Percentiles rank a stretch among this genome's conserved stretches.
These are phyloP conservation scores for Phytopythium sindhum DNA, from an alignment of 352 stramenopile genomes.

Conservation along the genomic window DNA sequence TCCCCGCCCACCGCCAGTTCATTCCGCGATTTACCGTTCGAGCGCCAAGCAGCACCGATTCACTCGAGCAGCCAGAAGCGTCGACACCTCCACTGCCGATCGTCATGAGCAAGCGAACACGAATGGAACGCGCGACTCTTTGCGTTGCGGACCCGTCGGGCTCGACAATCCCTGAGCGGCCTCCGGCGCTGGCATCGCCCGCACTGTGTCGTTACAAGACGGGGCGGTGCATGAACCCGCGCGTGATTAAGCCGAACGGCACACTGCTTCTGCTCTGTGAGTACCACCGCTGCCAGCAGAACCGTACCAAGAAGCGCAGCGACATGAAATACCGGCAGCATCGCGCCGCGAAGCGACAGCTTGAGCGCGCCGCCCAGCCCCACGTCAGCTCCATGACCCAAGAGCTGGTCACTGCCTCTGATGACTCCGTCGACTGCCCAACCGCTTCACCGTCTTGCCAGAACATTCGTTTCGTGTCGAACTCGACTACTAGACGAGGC, in stretches of 20 bases:
- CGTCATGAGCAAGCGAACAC: constrained; percentile 6
- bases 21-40: background rate
- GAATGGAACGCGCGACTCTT: background rate
- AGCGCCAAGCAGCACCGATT: constrained; percentile 2
- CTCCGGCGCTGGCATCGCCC: background rate
- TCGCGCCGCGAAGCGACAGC: constrained; percentile 54
- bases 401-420: background rate
- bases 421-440: background rate
- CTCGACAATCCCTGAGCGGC: background rate
- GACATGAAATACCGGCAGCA: constrained; percentile 78
- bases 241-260: constrained; percentile 75
- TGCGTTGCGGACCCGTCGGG: background rate
- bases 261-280: constrained; percentile 74
- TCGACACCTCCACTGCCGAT: background rate
- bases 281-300: constrained; percentile 79
- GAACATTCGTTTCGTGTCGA: background rate
- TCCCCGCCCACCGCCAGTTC: background rate
- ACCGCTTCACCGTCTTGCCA: background rate
- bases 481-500: background rate
- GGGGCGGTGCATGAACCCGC: constrained; percentile 60
- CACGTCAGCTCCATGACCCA: background rate
- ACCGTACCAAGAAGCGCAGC: constrained; percentile 85
- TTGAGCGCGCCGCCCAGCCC: constrained; percentile 20
- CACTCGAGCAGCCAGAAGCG: background rate
- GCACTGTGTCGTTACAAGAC: constrained; percentile 78